Evolutionary conservation across 163 green algal genomes (phyloP).

Genomic region (Chlamydomonas reinhardtii): DNA sequence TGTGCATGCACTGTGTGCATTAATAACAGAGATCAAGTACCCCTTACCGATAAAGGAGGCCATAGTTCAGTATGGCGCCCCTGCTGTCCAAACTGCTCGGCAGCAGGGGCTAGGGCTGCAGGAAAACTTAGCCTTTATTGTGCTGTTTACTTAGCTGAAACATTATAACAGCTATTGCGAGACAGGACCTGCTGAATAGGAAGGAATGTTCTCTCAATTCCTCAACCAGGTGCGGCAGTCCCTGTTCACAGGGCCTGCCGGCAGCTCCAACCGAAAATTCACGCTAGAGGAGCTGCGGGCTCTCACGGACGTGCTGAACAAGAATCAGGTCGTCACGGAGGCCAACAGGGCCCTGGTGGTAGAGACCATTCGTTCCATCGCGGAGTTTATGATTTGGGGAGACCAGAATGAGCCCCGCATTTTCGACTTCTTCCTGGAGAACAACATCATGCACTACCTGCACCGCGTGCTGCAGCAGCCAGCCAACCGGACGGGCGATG

Average conservation of each 20-base stretch:
- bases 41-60: too few relatives aligned
- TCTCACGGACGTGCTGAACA: conserved; percentile 73
- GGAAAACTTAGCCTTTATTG: too few relatives aligned
- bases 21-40: too few relatives aligned
- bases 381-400: conserved; percentile 99
- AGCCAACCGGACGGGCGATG: conserved; percentile 78
- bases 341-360: conserved; percentile 89
- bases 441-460: conserved; percentile 93
- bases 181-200: too few relatives aligned
- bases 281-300: conserved; percentile 78
- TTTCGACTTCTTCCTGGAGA: conserved; percentile 96
- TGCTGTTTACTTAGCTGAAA: too few relatives aligned
- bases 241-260: conserved; percentile 4
- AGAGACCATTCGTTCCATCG: conserved; percentile 91
- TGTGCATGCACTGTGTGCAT: too few relatives aligned
- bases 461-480: conserved; percentile 79
- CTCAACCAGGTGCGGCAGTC: conserved; percentile 30
- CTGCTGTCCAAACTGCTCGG: too few relatives aligned
- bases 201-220: conserved; percentile 21
- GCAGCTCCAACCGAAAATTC: conserved; percentile 58
- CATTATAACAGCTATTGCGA: too few relatives aligned
- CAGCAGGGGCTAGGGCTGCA: too few relatives aligned
- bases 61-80: too few relatives aligned
- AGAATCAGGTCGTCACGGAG: conserved; percentile 77
- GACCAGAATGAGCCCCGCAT: conserved; percentile 94